Evolutionary conservation across 768 basidiomycete species (phyloP), one percentile per base, ranked within the genome.

Genomic region (Leccinellum luteum): DNA sequence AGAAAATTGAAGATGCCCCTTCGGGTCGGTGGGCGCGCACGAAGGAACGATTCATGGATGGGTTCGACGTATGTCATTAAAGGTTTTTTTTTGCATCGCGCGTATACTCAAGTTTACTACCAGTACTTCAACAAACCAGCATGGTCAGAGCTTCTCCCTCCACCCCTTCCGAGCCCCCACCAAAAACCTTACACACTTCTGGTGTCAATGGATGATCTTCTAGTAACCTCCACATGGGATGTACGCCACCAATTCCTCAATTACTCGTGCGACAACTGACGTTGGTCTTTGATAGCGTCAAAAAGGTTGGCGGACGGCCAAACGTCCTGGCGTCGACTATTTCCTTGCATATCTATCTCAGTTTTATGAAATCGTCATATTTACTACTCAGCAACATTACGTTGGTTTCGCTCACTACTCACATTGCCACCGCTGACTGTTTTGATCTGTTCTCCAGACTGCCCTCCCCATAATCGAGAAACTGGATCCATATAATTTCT

Each of bases 301-400:
- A 75, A 81, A 92, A 66, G 97, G 97, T 52, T 99, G 97, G 96
- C 81, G 93, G 62, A 98, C 96, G 3, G 96, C 95, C 6, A 99
- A 98, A 75, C 86, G 97, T 32, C 96, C 97, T 1, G 97, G 97
- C 4, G 91, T 94, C 15, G 97, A 99, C 69, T 98, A 99, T 75
- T 99, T 99, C 83, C 80, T 99, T 32, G 95, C 85, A 27, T 99
- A 99, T 72, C 84, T 99, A 49, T 92, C 94, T 0, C 96, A 98
- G 68, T 99, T 98, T 77, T 99, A 94, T 71, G 97, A 99, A 78
- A 85, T 98, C 56, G 96, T 98, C 32, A 79, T 99, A 54, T 99
- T 98, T 76, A 98, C 95, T 10, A 82, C 86, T 17, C 93, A 96
- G 75, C 83, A 90, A 55, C 79, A 83, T 66, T 98, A 96, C 73